phyloP scores from a whole-genome alignment of 192 early-diverging fungal genomes.

The Pilobolus umbonatus region DNA sequence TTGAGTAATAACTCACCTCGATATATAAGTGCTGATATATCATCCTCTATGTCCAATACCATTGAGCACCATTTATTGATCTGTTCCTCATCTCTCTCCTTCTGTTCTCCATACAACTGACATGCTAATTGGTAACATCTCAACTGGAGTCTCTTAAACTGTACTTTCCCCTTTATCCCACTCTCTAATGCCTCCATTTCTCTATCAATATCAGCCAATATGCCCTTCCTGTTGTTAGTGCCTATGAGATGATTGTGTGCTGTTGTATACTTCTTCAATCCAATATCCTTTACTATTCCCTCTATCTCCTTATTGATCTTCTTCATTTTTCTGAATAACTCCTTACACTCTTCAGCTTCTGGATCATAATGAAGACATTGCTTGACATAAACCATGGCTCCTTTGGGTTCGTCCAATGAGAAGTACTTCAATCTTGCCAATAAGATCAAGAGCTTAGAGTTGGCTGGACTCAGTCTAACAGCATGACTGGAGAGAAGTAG shows the following conservation, averaged over 20 bases:
- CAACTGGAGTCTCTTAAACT: conserved; percentile 30
- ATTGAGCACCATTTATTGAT: conserved; percentile 71
- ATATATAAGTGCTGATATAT: conserved; percentile 69
- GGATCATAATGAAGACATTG: conserved; percentile 87
- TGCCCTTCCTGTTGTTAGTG: conserved; percentile 20
- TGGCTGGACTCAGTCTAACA: conserved; percentile 63
- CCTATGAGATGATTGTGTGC: conserved; percentile 55
- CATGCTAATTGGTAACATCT: conserved; percentile 52
- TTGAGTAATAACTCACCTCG: conserved; percentile 67
- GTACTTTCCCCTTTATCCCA: conserved; percentile 27
- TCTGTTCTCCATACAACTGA: conserved; percentile 53
- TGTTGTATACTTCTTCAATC: conserved; percentile 53
- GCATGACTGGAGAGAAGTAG: too few species aligned
- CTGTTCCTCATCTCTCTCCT: conserved; percentile 44
- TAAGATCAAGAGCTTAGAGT: conserved; percentile 53
- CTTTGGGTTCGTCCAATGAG: conserved; percentile 62
- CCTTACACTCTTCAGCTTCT: conserved; percentile 86
- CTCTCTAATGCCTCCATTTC: conserved; percentile 5
- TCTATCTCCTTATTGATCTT: conserved; percentile 67
- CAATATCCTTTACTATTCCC: conserved; percentile 51
- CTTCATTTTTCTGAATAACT: conserved; percentile 64
- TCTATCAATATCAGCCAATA: conserved; percentile 34
- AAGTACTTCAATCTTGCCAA: conserved; percentile 72
- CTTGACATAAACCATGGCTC: conserved; percentile 67
- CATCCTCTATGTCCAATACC: conserved; percentile 64